phyloP scores from a whole-genome alignment of 1,284 basidiomycete species.

The Heterobasidion irregulare region DNA sequence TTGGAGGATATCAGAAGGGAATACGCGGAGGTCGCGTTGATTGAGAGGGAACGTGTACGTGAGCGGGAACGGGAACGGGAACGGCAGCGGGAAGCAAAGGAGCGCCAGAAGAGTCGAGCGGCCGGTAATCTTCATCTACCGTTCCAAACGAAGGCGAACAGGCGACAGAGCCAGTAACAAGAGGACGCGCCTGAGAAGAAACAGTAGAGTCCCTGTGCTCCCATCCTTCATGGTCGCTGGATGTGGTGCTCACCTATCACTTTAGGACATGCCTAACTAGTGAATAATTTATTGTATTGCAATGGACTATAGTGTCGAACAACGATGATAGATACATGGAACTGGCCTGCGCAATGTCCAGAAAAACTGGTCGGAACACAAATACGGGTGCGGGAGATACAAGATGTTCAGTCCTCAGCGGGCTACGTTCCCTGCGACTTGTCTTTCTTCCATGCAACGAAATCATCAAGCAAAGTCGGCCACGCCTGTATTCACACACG shows the following conservation, averaged over 20 bases:
- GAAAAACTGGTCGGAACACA: neutral
- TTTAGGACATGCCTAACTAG: neutral
- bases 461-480: slow-evolving; percentile 72
- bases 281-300: neutral
- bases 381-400: neutral
- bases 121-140: neutral
- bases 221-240: neutral
- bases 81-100: neutral
- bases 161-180: neutral
- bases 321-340: neutral
- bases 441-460: slow-evolving; percentile 53
- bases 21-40: neutral
- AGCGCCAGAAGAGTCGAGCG: neutral
- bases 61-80: neutral
- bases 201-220: neutral
- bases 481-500: slow-evolving; percentile 44
- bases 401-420: neutral
- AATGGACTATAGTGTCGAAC: neutral
- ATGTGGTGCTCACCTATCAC: neutral
- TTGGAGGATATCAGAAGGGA: neutral
- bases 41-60: neutral
- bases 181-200: neutral
- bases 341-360: neutral
- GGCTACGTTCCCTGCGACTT: slow-evolving; percentile 4
- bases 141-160: slow-evolving; percentile 16